Conservation (phyloP, 1,284 basidiomycete species). For the Vanrija humicola region DNA sequence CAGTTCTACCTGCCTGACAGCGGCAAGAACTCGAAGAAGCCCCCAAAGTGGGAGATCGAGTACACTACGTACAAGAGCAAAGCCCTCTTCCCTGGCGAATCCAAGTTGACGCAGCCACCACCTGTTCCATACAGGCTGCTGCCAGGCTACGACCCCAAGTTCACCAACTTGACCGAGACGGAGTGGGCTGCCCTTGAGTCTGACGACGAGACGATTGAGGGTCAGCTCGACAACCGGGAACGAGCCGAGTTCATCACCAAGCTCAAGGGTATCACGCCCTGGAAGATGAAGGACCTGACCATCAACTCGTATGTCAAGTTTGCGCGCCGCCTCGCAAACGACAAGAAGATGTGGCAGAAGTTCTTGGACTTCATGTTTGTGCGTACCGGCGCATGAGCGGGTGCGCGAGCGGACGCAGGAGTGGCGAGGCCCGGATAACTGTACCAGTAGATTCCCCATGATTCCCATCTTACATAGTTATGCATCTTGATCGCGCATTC, state of each 20-base stretch:
- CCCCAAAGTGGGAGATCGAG: slow-evolving; percentile 69
- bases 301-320: slow-evolving; percentile 71
- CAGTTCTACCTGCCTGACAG: slow-evolving; percentile 75
- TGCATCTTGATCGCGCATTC: no score
- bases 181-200: not conserved
- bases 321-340: slow-evolving; percentile 59
- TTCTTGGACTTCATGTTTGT: slow-evolving; percentile 44
- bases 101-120: slow-evolving; percentile 45
- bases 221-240: not conserved
- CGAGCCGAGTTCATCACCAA: slow-evolving; percentile 23
- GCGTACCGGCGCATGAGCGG: no score
- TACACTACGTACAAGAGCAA: slow-evolving; percentile 64
- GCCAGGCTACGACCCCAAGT: slow-evolving; percentile 50
- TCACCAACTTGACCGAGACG: not conserved
- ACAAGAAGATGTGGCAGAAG: slow-evolving; percentile 60
- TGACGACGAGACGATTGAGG: not conserved
- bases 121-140: slow-evolving; percentile 63
- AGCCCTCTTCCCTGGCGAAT: slow-evolving; percentile 45
- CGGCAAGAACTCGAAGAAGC: slow-evolving; percentile 56
- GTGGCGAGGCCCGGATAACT: no score
- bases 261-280: slow-evolving; percentile 63
- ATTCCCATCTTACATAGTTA: no score
- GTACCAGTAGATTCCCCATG: no score
- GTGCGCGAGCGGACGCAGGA: no score
- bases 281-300: slow-evolving; percentile 68